Conservation (phyloP, 305 asterid species). For the Euphrasia arctica region DNA sequence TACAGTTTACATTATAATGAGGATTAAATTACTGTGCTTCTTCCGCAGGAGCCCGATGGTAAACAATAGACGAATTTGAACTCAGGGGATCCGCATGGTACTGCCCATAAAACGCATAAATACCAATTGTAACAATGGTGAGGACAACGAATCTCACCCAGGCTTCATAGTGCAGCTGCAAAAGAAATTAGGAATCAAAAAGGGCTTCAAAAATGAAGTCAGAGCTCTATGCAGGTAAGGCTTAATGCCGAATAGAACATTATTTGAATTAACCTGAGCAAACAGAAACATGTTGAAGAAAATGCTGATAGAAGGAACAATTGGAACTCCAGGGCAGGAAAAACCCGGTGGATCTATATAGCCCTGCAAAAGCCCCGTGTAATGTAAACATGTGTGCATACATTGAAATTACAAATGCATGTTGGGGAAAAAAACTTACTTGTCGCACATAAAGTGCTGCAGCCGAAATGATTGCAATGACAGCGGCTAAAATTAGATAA, state of each 20-base stretch:
- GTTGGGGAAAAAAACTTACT: slow-evolving; percentile 31
- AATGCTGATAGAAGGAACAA: slow-evolving; percentile 75
- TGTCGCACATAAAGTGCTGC: slow-evolving; percentile 72
- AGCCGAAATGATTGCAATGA: slow-evolving; percentile 54
- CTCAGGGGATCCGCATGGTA: slow-evolving; percentile 76
- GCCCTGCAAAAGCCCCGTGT: slow-evolving; percentile 34
- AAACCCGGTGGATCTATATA: slow-evolving; percentile 68
- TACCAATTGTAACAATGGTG: slow-evolving; percentile 54
- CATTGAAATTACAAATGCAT: background rate
- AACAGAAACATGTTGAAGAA: slow-evolving; percentile 81
- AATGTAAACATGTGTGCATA: background rate
- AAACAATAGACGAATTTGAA: slow-evolving; percentile 51
- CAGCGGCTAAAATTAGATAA: slow-evolving; percentile 45
- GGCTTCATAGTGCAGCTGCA: slow-evolving; percentile 91
- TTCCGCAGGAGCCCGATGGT: slow-evolving; percentile 71
- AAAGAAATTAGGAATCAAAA: slow-evolving; percentile 12
- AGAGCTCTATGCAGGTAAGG: slow-evolving; percentile 15
- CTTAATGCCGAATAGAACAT: slow-evolving; percentile 14
- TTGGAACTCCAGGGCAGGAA: slow-evolving; percentile 89
- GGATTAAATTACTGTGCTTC: slow-evolving; percentile 38
- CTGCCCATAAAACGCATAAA: slow-evolving; percentile 88
- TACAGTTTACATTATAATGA: slow-evolving; percentile 19
- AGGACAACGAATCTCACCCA: slow-evolving; percentile 86
- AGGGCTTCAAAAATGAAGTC: background rate
- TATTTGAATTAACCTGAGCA: slow-evolving; percentile 63